These are phyloP conservation scores for Iberis pinnata DNA, from an alignment of 345 rosid genomes.

Conservation along the genomic window DNA sequence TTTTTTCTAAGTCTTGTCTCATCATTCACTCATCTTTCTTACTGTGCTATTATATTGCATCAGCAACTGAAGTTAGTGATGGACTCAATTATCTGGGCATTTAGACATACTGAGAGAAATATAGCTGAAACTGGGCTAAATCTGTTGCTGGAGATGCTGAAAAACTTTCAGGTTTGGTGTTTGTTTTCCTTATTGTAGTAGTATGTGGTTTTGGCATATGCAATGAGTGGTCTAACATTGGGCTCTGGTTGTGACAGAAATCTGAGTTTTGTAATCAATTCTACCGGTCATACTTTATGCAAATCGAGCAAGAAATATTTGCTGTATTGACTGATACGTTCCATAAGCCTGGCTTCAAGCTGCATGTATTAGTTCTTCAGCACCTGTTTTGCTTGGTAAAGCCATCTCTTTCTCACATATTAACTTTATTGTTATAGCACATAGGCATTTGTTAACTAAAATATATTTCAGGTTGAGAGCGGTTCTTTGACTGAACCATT, in stretches of 20 bases:
- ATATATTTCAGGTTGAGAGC: constrained; percentile 60
- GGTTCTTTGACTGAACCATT: constrained; percentile 78
- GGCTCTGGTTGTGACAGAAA: constrained; percentile 39
- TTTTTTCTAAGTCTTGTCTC: constrained; percentile 2
- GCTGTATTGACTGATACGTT: constrained; percentile 94
- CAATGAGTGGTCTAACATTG: constrained; percentile 8
- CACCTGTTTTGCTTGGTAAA: constrained; percentile 82
- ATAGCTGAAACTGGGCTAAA: constrained; percentile 97
- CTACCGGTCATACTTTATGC: constrained; percentile 38
- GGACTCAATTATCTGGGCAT: constrained; percentile 99
- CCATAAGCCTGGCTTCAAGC: constrained; percentile 98
- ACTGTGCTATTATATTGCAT: constrained; percentile 10
- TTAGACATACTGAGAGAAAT: constrained; percentile 98
- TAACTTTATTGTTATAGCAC: no score
- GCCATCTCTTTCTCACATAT: no score
- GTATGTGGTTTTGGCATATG: constrained; percentile 39
- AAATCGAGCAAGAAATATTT: constrained; percentile 87
- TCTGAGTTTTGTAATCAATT: constrained; percentile 93
- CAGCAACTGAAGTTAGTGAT: constrained; percentile 97
- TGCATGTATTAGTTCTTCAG: constrained; percentile 85
- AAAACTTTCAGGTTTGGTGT: constrained; percentile 70
- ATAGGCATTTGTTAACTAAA: background rate
- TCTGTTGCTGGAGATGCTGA: constrained; percentile 86
- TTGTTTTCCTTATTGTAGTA: constrained; percentile 23
- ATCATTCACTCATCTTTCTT: background rate